Percentiles rank a stretch among this genome's conserved stretches.
These are phyloP conservation scores for Leptographium radiaticola DNA, from an alignment of 2,329 filamentous ascomycete species.

Conservation along the genomic window DNA sequence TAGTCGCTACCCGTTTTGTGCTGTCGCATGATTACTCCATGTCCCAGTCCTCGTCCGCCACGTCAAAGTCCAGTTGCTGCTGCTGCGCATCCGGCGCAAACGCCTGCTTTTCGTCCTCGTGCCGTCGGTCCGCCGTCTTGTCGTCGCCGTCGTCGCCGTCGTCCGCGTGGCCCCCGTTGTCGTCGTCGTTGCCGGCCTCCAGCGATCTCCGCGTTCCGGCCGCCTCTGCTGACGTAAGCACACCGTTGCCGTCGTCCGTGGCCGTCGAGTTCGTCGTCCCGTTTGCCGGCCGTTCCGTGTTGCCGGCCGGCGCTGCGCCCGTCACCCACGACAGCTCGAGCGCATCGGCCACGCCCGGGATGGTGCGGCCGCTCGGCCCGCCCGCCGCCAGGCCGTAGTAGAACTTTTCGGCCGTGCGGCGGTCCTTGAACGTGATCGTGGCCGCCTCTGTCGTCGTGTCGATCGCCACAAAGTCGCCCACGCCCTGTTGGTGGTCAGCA, in stretches of 20 bases:
- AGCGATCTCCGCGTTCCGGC: too few species aligned
- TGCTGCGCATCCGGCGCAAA: slow-evolving; percentile 12
- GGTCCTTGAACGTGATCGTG: slow-evolving; percentile 51
- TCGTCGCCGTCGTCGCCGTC: background rate
- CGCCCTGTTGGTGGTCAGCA: slow-evolving; percentile 28
- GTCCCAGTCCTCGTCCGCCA: slow-evolving; percentile 35
- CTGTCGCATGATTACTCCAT: background rate
- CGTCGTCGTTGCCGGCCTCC: background rate
- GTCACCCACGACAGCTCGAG: slow-evolving; percentile 53
- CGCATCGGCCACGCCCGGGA: slow-evolving; percentile 48
- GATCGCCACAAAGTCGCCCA: slow-evolving; percentile 50
- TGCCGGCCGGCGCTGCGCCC: slow-evolving; percentile 2
- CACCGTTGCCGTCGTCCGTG: background rate
- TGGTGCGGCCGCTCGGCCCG: slow-evolving; percentile 28
- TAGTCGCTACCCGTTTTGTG: background rate
- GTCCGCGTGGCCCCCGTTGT: background rate
- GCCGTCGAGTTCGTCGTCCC: too few species aligned
- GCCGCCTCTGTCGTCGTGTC: slow-evolving; percentile 33
- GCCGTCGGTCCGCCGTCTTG: background rate
- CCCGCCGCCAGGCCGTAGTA: slow-evolving; percentile 34
- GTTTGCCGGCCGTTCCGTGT: background rate
- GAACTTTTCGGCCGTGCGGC: slow-evolving; percentile 59
- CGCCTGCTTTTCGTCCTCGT: background rate
- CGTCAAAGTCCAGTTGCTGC: slow-evolving; percentile 39
- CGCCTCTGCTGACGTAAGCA: background rate